Evolutionary conservation across 192 early-diverging fungal genomes (phyloP).

Genomic region (Phlyctochytrium bullatum): DNA sequence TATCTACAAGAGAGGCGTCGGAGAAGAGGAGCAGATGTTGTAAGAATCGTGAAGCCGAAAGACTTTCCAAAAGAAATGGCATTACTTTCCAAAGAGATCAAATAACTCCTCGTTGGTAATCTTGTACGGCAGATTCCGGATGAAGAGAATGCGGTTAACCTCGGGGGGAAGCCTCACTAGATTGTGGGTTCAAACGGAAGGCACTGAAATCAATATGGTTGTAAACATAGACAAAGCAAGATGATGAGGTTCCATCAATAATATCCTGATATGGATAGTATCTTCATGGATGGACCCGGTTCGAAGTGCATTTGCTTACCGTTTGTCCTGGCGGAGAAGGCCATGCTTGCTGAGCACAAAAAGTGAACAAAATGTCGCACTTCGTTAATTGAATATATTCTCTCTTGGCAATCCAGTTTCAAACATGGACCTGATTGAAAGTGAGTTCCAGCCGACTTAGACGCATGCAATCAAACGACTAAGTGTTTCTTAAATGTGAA

Average conservation of each 20-base stretch:
- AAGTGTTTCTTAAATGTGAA: not conserved
- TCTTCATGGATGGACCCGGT: not conserved
- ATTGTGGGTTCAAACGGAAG: slow-evolving; percentile 5
- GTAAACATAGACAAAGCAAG: too few relatives aligned
- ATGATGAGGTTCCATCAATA: too few relatives aligned
- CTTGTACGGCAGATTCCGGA: slow-evolving; percentile 96
- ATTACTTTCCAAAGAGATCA: slow-evolving; percentile 89
- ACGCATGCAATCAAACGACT: not conserved
- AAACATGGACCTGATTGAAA: not conserved
- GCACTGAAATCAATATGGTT: not conserved
- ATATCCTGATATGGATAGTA: not conserved
- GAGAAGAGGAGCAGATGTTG: too few relatives aligned
- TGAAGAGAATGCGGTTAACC: slow-evolving; percentile 92
- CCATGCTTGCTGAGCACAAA: slow-evolving; percentile 17
- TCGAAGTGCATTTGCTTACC: too few relatives aligned
- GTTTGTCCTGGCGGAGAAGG: slow-evolving; percentile 13
- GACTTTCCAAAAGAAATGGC: too few relatives aligned
- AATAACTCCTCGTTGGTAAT: slow-evolving; percentile 96
- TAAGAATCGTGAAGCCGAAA: too few relatives aligned
- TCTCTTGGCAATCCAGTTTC: too few relatives aligned
- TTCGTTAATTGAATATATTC: too few relatives aligned
- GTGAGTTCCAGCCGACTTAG: too few relatives aligned
- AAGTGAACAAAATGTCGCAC: not conserved
- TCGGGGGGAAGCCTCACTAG: slow-evolving; percentile 84
- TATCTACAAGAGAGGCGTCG: too few relatives aligned